Base-by-base conservation (phyloP, 2,329 filamentous ascomycete genomes). In the Gyromitra esculenta region DNA sequence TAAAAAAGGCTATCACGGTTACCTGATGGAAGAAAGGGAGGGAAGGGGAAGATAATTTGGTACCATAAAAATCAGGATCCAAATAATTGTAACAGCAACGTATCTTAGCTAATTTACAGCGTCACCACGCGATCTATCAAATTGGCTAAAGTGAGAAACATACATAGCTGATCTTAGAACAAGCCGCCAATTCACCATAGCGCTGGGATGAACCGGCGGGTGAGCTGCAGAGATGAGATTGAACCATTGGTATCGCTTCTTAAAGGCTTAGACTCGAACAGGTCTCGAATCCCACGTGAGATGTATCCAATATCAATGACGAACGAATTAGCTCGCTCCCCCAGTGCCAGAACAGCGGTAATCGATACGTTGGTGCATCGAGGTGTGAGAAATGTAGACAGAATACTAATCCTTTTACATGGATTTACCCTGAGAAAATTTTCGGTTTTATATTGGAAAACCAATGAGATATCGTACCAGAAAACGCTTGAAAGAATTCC, bases 221-320 rank as follows among this genome's bases (percentile, higher is more conserved):
- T 4, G 52, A 57, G 52, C 25, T 37, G 52, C 52, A 57, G 25
- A 35, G 25, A 15, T 35, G 1, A 25, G 5, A 35, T 57, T 57
- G 31, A 11, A 39, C 31, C 52, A 56, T 56, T 56, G 52, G 52
- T 35, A 56, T 56, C 52, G 2, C 21, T 56, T 56, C 21, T 56
- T 13, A n/a, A 56, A 11, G 13, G 9, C 31, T 2, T 9, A 56
- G 9, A 15, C 8, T 56, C 2, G 15, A 21, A 18, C 48, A 52
- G 15, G 15, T 21, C n/a, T 52, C 7, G 15, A 18, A 7, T 52
- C 0, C 2, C 48, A 7, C 7, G 48, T 25, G 48, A 7, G 48
- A 52, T n/a, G 18, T 7, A 5, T 60, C 35, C 7, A 18, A 39
- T 60, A 39, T 1, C 3, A 56, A n/a, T 4, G 25, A 5, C 15